These are phyloP conservation scores for Helminthosporium solani DNA, from an alignment of 2,329 filamentous ascomycete species.

Conservation along the genomic window DNA sequence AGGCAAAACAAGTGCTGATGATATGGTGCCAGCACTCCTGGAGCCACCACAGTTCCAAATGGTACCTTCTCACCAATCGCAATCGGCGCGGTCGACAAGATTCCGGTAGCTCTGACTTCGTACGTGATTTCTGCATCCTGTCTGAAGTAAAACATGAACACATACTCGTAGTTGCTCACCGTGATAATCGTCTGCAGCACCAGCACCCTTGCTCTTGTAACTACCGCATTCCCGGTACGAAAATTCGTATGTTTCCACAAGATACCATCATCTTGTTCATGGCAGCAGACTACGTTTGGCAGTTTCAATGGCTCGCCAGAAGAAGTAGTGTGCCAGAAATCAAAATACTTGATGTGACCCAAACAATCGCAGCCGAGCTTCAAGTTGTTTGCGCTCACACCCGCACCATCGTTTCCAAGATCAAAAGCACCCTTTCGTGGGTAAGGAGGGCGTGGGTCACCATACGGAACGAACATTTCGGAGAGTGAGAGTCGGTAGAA, in stretches of 20 bases:
- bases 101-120: slow-evolving; percentile 48
- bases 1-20: slow-evolving; percentile 49
- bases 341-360: slow-evolving; percentile 48
- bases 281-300: slow-evolving; percentile 47
- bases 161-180: slow-evolving; percentile 32
- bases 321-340: slow-evolving; percentile 40
- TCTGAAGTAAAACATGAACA: slow-evolving; percentile 46
- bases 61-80: slow-evolving; percentile 34
- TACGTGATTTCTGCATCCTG: slow-evolving; percentile 46
- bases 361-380: slow-evolving; percentile 48
- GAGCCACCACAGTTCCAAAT: slow-evolving; percentile 45
- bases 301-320: slow-evolving; percentile 40
- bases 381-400: slow-evolving; percentile 47
- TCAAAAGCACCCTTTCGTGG: slow-evolving; percentile 65
- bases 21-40: slow-evolving; percentile 46
- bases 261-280: slow-evolving; percentile 61
- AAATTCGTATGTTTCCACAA: slow-evolving; percentile 34
- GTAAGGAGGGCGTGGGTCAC: slow-evolving; percentile 64
- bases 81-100: slow-evolving; percentile 45
- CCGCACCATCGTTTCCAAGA: slow-evolving; percentile 47
- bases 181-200: slow-evolving; percentile 31
- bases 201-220: slow-evolving; percentile 22
- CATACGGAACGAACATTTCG: slow-evolving; percentile 70
- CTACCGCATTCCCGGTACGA: slow-evolving; percentile 21
- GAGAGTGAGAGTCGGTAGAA: slow-evolving; percentile 67